Evolutionary conservation across 257 asterid species (phyloP).

Genomic region (Paulownia fortunei): DNA sequence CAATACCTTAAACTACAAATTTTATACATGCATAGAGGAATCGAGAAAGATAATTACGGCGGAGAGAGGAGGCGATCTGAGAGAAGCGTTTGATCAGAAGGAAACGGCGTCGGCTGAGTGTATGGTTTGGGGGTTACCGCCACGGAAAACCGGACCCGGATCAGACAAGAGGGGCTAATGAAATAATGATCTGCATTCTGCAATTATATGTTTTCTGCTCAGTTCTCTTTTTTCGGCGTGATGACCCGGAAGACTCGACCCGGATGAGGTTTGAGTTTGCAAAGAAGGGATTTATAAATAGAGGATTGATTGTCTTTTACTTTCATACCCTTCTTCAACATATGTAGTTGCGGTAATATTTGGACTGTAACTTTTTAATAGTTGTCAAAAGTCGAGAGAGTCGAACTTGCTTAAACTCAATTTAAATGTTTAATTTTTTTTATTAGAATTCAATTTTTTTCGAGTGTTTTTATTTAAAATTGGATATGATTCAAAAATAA

Average conservation of each 20-base stretch:
- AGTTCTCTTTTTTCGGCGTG: neutral
- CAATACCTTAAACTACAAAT: slow-evolving; percentile 18
- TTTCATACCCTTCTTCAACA: neutral
- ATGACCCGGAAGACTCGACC: slow-evolving; percentile 4
- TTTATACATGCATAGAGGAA: slow-evolving; percentile 30
- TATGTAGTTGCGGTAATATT: too few species aligned
- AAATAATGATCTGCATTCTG: slow-evolving; percentile 29
- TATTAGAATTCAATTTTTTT: too few species aligned
- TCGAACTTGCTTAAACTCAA: too few species aligned
- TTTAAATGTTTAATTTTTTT: too few species aligned
- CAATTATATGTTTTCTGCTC: neutral
- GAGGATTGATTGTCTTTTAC: neutral
- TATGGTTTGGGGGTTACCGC: slow-evolving; percentile 38
- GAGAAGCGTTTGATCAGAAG: slow-evolving; percentile 33
- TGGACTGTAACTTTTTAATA: too few species aligned
- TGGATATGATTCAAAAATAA: too few species aligned
- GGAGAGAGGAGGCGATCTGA: slow-evolving; percentile 41
- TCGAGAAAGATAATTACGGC: slow-evolving; percentile 34
- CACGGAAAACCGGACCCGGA: slow-evolving; percentile 39
- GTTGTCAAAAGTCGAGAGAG: too few species aligned
- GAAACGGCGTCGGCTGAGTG: slow-evolving; percentile 33
- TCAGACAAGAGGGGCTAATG: slow-evolving; percentile 26
- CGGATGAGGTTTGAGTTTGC: neutral
- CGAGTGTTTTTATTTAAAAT: too few species aligned
- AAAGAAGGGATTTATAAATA: slow-evolving; percentile 12